Percentiles rank a stretch among this genome's conserved stretches.
Conservation (phyloP, 345 rosid genomes). For the Anacardium occidentale region DNA sequence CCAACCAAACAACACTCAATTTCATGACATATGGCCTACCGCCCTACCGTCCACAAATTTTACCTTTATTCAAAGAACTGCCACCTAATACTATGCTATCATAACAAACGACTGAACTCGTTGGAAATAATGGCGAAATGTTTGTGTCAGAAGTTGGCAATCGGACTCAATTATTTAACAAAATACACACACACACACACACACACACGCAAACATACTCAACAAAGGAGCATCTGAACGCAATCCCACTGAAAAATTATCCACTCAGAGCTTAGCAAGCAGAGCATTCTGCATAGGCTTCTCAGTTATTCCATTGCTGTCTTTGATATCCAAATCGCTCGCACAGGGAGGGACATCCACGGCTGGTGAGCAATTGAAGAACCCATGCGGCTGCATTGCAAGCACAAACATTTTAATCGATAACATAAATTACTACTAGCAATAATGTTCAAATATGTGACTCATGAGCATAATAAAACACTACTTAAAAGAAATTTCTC, state of each 20-base stretch:
- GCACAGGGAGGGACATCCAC: conserved; percentile 62
- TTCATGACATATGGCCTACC: no score
- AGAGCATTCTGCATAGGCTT: conserved; percentile 45
- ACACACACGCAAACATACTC: no score
- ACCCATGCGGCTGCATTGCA: conserved; percentile 67
- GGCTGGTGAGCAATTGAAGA: conserved; percentile 70
- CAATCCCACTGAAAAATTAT: neutral
- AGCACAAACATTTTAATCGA: neutral
- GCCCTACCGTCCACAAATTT: no score
- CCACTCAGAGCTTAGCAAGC: conserved; percentile 48
- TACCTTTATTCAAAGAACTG: no score
- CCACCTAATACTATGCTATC: no score
- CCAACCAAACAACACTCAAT: no score
- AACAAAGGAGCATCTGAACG: neutral
- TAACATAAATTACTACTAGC: neutral
- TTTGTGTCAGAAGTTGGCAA: neutral
- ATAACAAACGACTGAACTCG: no score
- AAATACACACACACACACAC: neutral
- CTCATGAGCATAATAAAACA: neutral
- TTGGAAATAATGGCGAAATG: neutral
- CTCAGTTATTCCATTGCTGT: conserved; percentile 29
- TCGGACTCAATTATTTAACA: neutral
- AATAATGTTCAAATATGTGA: neutral
- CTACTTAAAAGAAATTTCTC: no score
- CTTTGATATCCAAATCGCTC: conserved; percentile 49